Evolutionary conservation across 768 basidiomycete species (phyloP), one percentile per base, ranked within the genome.

Genomic region (Crepidotus variabilis): DNA sequence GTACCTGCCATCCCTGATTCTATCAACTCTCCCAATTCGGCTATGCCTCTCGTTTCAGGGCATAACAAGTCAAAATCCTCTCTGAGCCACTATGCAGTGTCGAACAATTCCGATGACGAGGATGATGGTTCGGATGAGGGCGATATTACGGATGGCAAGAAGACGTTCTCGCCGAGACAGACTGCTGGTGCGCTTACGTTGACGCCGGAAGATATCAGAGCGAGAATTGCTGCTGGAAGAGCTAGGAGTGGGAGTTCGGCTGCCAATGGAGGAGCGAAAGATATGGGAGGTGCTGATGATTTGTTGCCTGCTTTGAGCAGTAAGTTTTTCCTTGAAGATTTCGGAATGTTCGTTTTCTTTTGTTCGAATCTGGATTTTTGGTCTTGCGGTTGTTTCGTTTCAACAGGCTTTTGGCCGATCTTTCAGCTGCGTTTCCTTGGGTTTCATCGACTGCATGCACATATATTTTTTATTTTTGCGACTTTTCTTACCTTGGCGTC

Each of bases 301-400:
- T 75, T 89, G 14, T 77, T 86, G 74, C 87, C 88, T 2, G 90
- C 90, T 14, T 72, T 91, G 49, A 78, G 76, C 54, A 72, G 88
- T 89, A 67, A 63, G 87, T 77, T 23, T 34, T 34, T 52, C 57
- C 53, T 51, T 53, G 28, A 55, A 47, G 50, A 48, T 36, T 28
- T 6, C 20, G 6, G 22, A 16, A 47, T 39, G 45, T 32, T 50
- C 33, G 8, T 16, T 36, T 36, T 28, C 18, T 54, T 22, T 20
- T 47, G 18, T 24, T 10, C 63, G 36, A 34, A 52, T 57, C 36
- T 58, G 59, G 3, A 6, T 47, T 33, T 50, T 16, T 34, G 13
- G 2, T 45, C 11, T 53, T 43, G 14, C 5, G 4, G 4, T 43
- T 11, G 39, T 11, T 43, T 11, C 5, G 39, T 43, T 43, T 5